Evolutionary conservation across 805 yeast genomes (phyloP).

Genomic region (Lipomyces lipofer): DNA sequence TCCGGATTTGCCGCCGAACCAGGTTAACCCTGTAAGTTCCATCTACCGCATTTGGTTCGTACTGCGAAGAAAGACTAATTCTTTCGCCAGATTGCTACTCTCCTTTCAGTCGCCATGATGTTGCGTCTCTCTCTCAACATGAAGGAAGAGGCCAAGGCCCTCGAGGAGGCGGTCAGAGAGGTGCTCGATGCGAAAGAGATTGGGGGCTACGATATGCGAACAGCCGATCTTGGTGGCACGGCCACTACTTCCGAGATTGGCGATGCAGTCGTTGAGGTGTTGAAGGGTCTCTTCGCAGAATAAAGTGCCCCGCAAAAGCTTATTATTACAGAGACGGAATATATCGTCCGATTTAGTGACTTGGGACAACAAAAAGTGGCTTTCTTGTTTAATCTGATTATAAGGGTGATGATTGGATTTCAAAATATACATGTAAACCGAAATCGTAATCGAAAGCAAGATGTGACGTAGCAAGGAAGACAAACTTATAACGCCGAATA

Average conservation of each 20-base stretch:
- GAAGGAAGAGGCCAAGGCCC: conserved; percentile 78
- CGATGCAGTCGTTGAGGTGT: conserved; percentile 71
- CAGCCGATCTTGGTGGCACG: conserved; percentile 89
- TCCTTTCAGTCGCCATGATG: conserved; percentile 97
- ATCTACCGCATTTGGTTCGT: not conserved
- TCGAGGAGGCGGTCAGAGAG: conserved; percentile 81
- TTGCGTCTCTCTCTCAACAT: conserved; percentile 83
- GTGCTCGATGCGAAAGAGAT: conserved; percentile 70
- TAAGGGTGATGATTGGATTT: too few species aligned
- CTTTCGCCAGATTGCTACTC: conserved; percentile 65
- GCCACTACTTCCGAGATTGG: conserved; percentile 87
- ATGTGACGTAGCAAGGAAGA: not conserved
- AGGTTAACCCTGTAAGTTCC: conserved; percentile 71
- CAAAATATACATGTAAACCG: too few species aligned
- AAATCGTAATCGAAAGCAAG: too few species aligned
- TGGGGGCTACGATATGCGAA: conserved; percentile 54
- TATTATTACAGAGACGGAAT: not conserved
- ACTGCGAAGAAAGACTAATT: not conserved
- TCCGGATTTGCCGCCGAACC: conserved; percentile 83
- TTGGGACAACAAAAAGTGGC: too few species aligned
- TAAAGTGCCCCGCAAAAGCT: not conserved
- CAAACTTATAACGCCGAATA: conserved; percentile 1
- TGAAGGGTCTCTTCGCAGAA: conserved; percentile 23
- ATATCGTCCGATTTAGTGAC: too few species aligned
- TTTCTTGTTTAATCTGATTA: too few species aligned